phyloP scores from a whole-genome alignment of 768 basidiomycete genomes.

The Exidia glandulosa region DNA sequence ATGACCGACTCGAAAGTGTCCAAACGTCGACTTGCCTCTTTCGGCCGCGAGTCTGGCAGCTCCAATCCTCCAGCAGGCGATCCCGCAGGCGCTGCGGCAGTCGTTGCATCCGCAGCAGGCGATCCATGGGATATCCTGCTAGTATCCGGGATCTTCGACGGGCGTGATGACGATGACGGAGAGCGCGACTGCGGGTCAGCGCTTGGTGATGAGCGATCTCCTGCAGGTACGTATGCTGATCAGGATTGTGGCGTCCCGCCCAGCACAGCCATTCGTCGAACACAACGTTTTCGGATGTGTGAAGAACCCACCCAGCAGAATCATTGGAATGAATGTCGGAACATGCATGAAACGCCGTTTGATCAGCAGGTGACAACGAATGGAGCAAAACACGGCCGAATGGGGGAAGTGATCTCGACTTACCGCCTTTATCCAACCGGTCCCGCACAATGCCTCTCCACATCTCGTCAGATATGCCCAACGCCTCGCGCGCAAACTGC shows the following conservation, averaged over 20 bases:
- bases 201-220: not conserved
- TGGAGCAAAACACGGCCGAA: not conserved
- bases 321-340: not conserved
- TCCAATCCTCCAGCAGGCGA: too few relatives aligned
- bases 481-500: slow-evolving; percentile 83
- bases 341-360: not conserved
- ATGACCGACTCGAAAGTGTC: slow-evolving; percentile 94
- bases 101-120: not conserved
- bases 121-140: not conserved
- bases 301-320: too few relatives aligned
- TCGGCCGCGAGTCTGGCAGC: not conserved
- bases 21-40: slow-evolving; percentile 21
- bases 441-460: slow-evolving; percentile 82
- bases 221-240: not conserved
- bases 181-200: not conserved
- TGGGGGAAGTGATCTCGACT: slow-evolving; percentile 18
- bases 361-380: not conserved
- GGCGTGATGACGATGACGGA: not conserved
- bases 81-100: not conserved
- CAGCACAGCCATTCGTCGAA: not conserved
- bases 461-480: slow-evolving; percentile 82
- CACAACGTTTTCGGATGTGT: not conserved
- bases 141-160: not conserved
- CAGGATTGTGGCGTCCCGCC: not conserved
- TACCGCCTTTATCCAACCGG: slow-evolving; percentile 72